Evolutionary conservation across 805 yeast genomes (phyloP).

Genomic region (Wickerhamomyces hampshirensis): DNA sequence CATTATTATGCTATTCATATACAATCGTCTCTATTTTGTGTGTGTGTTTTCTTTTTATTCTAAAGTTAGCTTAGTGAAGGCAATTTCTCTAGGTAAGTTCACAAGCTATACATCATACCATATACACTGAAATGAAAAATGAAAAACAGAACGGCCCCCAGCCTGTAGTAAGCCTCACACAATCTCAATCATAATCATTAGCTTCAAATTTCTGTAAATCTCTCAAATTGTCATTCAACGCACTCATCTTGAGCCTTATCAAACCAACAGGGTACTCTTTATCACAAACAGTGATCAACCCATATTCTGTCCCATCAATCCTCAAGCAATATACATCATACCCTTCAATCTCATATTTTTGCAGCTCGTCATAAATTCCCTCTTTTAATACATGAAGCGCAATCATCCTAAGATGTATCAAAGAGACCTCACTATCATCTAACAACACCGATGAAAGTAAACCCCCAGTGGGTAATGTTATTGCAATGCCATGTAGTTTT

Average conservation of each 20-base stretch:
- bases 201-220: constrained; percentile 21
- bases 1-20: background rate
- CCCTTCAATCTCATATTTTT: constrained; percentile 7
- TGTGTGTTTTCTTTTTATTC: background rate
- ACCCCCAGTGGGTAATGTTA: constrained; percentile 14
- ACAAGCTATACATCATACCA: too few species aligned
- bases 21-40: background rate
- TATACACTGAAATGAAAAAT: too few species aligned
- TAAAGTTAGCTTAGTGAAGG: too few species aligned
- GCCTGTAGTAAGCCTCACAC: too few species aligned
- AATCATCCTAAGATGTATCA: constrained; percentile 18
- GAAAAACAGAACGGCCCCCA: too few species aligned
- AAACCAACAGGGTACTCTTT: constrained; percentile 22
- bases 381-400: constrained; percentile 12
- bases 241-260: constrained; percentile 15
- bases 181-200: constrained; percentile 3
- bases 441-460: constrained; percentile 12
- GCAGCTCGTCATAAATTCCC: constrained; percentile 6
- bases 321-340: constrained; percentile 5
- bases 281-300: constrained; percentile 19
- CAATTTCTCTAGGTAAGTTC: too few species aligned
- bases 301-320: constrained; percentile 16
- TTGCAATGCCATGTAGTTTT: constrained; percentile 12
- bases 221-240: constrained; percentile 8
- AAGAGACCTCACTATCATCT: background rate